These are phyloP conservation scores for Royoungia palumana DNA, from an alignment of 768 basidiomycete genomes.

Conservation along the genomic window DNA sequence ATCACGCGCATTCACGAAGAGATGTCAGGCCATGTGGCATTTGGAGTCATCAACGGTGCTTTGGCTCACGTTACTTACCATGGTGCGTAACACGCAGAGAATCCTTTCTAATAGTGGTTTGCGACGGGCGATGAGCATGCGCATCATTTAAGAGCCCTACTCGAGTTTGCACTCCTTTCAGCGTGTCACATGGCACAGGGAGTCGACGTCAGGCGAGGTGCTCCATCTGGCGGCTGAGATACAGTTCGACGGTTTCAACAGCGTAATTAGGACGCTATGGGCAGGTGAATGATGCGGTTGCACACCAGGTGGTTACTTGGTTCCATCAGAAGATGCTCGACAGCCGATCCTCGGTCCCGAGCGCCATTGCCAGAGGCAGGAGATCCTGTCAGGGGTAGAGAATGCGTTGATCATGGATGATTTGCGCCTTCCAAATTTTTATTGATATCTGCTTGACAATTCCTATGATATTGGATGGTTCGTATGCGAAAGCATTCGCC, in stretches of 20 bases:
- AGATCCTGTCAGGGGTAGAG: background rate
- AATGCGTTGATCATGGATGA: background rate
- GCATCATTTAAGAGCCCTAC: background rate
- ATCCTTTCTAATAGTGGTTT: background rate
- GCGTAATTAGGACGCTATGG: constrained; percentile 1
- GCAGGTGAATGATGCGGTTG: background rate
- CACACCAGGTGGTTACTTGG: background rate
- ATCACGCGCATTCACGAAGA: background rate
- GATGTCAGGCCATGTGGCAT: background rate
- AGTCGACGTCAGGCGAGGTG: background rate
- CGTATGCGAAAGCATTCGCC: too few species aligned
- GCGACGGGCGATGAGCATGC: background rate
- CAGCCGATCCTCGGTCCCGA: background rate
- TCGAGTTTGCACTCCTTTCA: background rate
- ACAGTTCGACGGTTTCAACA: background rate
- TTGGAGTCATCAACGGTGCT: background rate
- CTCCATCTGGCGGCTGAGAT: background rate
- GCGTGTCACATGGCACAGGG: background rate
- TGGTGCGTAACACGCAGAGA: background rate
- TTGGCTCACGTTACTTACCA: background rate
- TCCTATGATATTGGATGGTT: too few species aligned
- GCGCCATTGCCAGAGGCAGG: too few species aligned
- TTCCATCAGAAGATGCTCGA: constrained; percentile 11
- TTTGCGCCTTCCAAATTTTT: background rate
- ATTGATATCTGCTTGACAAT: background rate